Conservation (phyloP, 2,329 filamentous ascomycete species). For the Dothideomycetes sp. region DNA sequence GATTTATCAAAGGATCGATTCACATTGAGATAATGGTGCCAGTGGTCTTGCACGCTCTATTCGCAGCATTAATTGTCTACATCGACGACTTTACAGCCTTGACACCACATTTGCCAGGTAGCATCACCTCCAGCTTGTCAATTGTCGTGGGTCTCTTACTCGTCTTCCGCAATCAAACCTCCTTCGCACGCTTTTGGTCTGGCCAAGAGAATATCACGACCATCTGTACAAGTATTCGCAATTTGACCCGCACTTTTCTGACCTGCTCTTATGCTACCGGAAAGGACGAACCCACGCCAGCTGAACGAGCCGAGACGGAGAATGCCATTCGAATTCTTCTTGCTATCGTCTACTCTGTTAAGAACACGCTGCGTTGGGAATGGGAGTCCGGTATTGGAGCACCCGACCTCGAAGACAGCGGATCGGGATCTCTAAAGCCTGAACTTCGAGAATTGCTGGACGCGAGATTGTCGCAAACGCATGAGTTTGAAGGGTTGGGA, state of each 20-base stretch:
- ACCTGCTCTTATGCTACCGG: constrained; percentile 33
- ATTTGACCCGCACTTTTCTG: constrained; percentile 49
- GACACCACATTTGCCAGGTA: constrained; percentile 42
- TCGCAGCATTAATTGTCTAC: constrained; percentile 51
- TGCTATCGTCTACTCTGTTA: constrained; percentile 54
- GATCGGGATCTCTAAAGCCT: constrained; percentile 5
- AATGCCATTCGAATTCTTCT: constrained; percentile 49
- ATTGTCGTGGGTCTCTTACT: constrained; percentile 61
- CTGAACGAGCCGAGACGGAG: constrained; percentile 50
- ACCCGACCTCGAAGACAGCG: constrained; percentile 5
- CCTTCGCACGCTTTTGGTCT: constrained; percentile 55
- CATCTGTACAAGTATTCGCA: constrained; percentile 50
- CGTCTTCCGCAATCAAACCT: constrained; percentile 56
- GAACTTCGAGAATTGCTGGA: constrained; percentile 5
- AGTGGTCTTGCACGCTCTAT: constrained; percentile 48
- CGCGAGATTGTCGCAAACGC: constrained; percentile 19
- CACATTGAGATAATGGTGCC: constrained; percentile 50
- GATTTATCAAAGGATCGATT: constrained; percentile 56
- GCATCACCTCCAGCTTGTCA: constrained; percentile 53
- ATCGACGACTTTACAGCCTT: constrained; percentile 41
- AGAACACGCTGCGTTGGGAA: constrained; percentile 55
- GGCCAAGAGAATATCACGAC: constrained; percentile 42
- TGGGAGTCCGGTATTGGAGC: constrained; percentile 39
- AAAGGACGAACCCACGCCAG: constrained; percentile 25
- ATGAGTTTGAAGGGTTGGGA: constrained; percentile 51